Percentiles rank a stretch among this genome's conserved stretches.
phyloP scores from a whole-genome alignment of 2,329 filamentous ascomycete genomes.

The Sclerotiophoma versabilis region DNA sequence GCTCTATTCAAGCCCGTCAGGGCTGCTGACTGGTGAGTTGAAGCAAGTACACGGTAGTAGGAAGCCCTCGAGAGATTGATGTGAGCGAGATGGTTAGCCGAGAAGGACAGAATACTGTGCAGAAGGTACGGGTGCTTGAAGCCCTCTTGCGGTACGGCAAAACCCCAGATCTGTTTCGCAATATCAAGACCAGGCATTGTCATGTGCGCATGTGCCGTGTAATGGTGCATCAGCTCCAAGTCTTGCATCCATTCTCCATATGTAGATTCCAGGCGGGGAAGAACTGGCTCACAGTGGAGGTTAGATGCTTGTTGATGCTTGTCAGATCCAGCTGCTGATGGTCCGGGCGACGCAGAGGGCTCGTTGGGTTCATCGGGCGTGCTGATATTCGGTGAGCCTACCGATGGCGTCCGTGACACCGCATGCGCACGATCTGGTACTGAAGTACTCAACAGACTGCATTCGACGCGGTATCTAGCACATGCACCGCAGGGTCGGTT shows the following conservation, averaged over 20 bases:
- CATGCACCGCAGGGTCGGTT: constrained; percentile 38
- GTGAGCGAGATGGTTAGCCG: constrained; percentile 46
- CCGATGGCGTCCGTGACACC: constrained; percentile 8
- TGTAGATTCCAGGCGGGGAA: background rate
- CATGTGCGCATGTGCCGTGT: constrained; percentile 33
- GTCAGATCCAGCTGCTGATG: background rate
- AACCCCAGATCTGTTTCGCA: constrained; percentile 43
- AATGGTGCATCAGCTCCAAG: constrained; percentile 41
- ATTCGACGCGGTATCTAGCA: constrained; percentile 36
- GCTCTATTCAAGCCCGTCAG: constrained; percentile 31
- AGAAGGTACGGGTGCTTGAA: constrained; percentile 47
- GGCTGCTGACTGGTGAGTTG: constrained; percentile 37
- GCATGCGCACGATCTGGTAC: background rate
- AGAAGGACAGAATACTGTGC: constrained; percentile 49
- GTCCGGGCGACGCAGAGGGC: constrained; percentile 12
- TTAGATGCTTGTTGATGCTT: background rate
- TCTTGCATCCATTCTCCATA: constrained; percentile 33
- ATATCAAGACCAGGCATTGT: constrained; percentile 32
- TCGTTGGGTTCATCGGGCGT: constrained; percentile 6
- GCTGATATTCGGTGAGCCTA: constrained; percentile 1
- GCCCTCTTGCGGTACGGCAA: constrained; percentile 45
- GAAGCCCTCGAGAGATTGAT: constrained; percentile 28
- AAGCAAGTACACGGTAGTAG: constrained; percentile 36
- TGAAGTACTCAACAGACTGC: constrained; percentile 31
- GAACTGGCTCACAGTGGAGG: background rate